Conservation (phyloP, 805 yeast species). For the Candida alai region DNA sequence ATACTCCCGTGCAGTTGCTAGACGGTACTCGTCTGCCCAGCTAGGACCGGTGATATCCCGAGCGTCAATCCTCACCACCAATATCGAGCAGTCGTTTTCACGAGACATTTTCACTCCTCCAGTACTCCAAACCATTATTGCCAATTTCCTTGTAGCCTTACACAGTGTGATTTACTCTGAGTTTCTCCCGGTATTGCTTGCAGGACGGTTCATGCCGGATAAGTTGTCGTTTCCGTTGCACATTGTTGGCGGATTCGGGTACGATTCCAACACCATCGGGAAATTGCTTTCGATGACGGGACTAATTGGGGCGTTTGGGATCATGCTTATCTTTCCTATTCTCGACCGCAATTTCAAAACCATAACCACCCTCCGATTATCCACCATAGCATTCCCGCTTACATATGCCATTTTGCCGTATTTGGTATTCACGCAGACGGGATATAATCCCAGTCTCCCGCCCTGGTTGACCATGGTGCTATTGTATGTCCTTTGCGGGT, state of each 20-base stretch:
- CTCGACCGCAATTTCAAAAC: conserved; percentile 47
- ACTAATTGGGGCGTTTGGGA: conserved; percentile 47
- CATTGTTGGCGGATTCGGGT: conserved; percentile 52
- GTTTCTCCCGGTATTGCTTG: conserved; percentile 53
- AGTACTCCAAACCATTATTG: conserved; percentile 26
- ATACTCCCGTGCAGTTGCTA: conserved; percentile 18
- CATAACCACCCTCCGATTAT: conserved; percentile 38
- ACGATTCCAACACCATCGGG: conserved; percentile 46
- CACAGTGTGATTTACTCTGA: conserved; percentile 49
- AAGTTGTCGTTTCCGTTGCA: conserved; percentile 44
- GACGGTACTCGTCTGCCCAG: conserved; percentile 15
- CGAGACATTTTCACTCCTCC: conserved; percentile 25
- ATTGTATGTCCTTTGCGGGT: conserved; percentile 25
- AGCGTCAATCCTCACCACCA: conserved; percentile 10
- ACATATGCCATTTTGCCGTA: conserved; percentile 46
- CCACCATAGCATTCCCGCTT: conserved; percentile 41
- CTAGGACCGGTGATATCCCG: conserved; percentile 11
- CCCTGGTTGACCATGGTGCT: conserved; percentile 15
- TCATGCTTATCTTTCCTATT: conserved; percentile 48
- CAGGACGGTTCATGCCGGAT: conserved; percentile 24
- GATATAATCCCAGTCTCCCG: conserved; percentile 26
- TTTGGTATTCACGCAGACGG: conserved; percentile 39
- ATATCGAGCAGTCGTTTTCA: conserved; percentile 14
- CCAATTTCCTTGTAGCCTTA: conserved; percentile 43
- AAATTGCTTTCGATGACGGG: conserved; percentile 49